phyloP scores from a whole-genome alignment of 1,284 basidiomycete species.

The Cryptococcus neoformans region DNA sequence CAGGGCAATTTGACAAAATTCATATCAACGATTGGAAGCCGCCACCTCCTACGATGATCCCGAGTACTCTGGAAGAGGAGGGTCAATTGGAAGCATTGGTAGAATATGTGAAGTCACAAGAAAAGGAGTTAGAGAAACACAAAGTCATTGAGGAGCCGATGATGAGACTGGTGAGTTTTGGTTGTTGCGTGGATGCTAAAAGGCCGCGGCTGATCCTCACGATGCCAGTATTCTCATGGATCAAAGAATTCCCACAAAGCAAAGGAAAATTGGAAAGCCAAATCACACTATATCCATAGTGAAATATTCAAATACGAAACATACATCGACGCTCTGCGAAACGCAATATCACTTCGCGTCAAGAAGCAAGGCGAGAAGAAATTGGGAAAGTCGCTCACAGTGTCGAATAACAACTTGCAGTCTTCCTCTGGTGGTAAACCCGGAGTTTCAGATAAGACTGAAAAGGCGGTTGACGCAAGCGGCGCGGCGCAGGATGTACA shows the following conservation, averaged over 20 bases:
- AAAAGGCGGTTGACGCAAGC: not conserved
- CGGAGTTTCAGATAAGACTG: not conserved
- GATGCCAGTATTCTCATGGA: slow-evolving; percentile 67
- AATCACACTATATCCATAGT: slow-evolving; percentile 78
- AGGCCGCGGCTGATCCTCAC: not conserved
- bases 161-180: slow-evolving; percentile 64
- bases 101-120: slow-evolving; percentile 72
- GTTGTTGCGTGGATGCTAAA: not conserved
- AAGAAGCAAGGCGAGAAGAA: slow-evolving; percentile 84
- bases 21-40: slow-evolving; percentile 92
- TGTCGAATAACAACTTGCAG: slow-evolving; percentile 17
- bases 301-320: slow-evolving; percentile 95
- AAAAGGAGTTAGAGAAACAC: slow-evolving; percentile 75
- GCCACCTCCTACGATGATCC: slow-evolving; percentile 74
- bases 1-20: slow-evolving; percentile 61
- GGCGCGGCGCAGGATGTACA: not conserved
- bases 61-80: slow-evolving; percentile 88
- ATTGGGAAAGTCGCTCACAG: slow-evolving; percentile 56
- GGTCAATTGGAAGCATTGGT: slow-evolving; percentile 79
- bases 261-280: slow-evolving; percentile 86
- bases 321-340: slow-evolving; percentile 85
- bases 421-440: not conserved
- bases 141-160: slow-evolving; percentile 81
- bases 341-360: slow-evolving; percentile 73
- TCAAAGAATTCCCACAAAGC: slow-evolving; percentile 74